Base-by-base conservation (phyloP, 441 rosid species). In the Eutrema salsugineum region DNA sequence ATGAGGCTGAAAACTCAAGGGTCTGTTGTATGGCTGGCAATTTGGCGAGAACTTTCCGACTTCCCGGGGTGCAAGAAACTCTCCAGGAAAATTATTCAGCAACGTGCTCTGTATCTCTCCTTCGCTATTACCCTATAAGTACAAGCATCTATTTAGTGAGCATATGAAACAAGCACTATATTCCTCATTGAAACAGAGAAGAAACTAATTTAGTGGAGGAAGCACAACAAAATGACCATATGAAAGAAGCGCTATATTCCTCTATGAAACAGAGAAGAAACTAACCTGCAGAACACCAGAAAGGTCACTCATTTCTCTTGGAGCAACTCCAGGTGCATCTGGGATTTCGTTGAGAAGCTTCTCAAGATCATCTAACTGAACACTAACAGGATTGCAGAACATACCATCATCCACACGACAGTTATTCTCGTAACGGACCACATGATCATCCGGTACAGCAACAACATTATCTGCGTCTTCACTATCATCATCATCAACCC, bases 401-500 rank as follows among this genome's bases (percentile, higher is more conserved):
- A 50, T 61, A 59, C 16, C 63, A 44, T 17, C 77, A 49, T 47
- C 47, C 15, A 68, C 43, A 55, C 24, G 44, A 55, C 6, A 12
- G 32, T 0, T 7, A 11, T 62, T 12, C 12, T 63, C 61, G 33
- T 56, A 40, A 11, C 3, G 42, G 6, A 70, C 61, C n/a, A 49
- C 14, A 12, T 46, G 71, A 1, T 40, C 12, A 1, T 48, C 62
- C 0, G 44, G 42, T 17, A 56, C 54, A 72, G 49, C 63, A 62
- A 74, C 15, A 51, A 74, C 15, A 51, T 46, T 62, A 53, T 63
- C 53, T 14, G 59, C 67, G 10, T 47, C 81, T 33, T 70, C 77
- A 27, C 39, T 55, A 50, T 43, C 66, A 54, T 81, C 89, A 70
- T 84, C 91, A 65, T 85, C 95, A n/a, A 54, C 82, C 99, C 97